Evolutionary conservation across 257 asterid species (phyloP).

Genomic region (Vinca minor): DNA sequence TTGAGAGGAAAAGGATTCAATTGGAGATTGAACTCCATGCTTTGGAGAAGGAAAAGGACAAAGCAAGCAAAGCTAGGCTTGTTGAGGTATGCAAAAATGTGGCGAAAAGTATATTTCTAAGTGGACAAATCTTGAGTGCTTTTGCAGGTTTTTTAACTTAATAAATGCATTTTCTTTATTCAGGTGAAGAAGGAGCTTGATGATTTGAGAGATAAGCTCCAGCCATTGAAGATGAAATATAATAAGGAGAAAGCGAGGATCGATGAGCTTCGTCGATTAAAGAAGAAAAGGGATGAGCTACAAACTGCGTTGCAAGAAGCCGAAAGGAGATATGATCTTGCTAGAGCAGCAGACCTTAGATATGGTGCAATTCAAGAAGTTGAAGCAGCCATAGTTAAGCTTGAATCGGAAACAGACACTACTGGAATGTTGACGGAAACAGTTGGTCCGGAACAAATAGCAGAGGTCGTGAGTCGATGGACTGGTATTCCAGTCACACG

Average conservation of each 20-base stretch:
- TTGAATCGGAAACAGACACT: conserved; percentile 47
- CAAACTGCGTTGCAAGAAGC: conserved; percentile 71
- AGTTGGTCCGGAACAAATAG: conserved; percentile 90
- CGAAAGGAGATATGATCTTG: conserved; percentile 85
- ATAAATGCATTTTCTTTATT: background rate
- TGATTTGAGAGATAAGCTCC: conserved; percentile 84
- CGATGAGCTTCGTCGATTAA: conserved; percentile 71
- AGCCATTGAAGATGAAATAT: conserved; percentile 75
- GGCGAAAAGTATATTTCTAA: too few species aligned
- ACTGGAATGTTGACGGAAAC: conserved; percentile 65
- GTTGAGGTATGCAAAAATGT: conserved; percentile 20
- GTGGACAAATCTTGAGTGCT: background rate
- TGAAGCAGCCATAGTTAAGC: conserved; percentile 60
- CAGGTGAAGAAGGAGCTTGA: conserved; percentile 80
- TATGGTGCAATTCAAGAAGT: conserved; percentile 86
- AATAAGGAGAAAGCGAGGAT: conserved; percentile 71
- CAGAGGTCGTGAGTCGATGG: conserved; percentile 92
- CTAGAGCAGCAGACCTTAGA: conserved; percentile 81
- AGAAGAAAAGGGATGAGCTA: conserved; percentile 65
- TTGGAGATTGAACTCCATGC: conserved; percentile 29
- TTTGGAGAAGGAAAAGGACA: conserved; percentile 34
- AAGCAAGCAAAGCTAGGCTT: conserved; percentile 35
- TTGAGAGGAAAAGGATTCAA: conserved; percentile 29
- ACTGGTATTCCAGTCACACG: conserved; percentile 74
- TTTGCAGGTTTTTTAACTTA: background rate